Percentiles rank a stretch among this genome's conserved stretches.
Conservation (phyloP, 2,329 filamentous ascomycete genomes). For the Apiospora rasikravindrae region DNA sequence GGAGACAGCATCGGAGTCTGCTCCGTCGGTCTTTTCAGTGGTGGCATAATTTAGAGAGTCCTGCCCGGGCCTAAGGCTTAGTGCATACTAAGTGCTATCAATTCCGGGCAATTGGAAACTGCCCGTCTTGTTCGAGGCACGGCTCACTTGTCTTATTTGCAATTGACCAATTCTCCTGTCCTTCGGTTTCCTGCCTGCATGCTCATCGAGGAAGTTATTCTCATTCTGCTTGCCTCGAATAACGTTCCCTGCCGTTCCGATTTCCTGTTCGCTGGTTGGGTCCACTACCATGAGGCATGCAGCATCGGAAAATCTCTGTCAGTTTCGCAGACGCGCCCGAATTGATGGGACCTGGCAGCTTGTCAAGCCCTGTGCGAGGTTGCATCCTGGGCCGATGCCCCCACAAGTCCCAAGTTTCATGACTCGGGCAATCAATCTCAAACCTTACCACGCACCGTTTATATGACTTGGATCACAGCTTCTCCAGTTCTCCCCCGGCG, state of each 20-base stretch:
- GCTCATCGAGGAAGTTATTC: too few species aligned
- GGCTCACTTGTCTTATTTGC: not conserved
- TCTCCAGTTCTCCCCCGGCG: not conserved
- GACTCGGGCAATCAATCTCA: conserved; percentile 1
- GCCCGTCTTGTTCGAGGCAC: not conserved
- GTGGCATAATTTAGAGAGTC: not conserved
- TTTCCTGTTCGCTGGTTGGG: not conserved
- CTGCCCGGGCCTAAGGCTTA: not conserved
- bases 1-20: not conserved
- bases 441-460: not conserved
- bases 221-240: too few species aligned
- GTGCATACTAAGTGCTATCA: too few species aligned
- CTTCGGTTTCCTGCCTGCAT: too few species aligned
- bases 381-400: not conserved
- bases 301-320: conserved; percentile 4
- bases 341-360: not conserved
- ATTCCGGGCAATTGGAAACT: not conserved
- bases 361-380: not conserved
- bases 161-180: too few species aligned
- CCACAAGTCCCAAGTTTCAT: not conserved
- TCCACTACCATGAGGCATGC: not conserved
- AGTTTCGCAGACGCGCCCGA: not conserved
- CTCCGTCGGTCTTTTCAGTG: not conserved
- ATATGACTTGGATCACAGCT: not conserved
- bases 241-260: not conserved